phyloP scores from a whole-genome alignment of 73 alveolate species.

The Uronychia setigera region DNA sequence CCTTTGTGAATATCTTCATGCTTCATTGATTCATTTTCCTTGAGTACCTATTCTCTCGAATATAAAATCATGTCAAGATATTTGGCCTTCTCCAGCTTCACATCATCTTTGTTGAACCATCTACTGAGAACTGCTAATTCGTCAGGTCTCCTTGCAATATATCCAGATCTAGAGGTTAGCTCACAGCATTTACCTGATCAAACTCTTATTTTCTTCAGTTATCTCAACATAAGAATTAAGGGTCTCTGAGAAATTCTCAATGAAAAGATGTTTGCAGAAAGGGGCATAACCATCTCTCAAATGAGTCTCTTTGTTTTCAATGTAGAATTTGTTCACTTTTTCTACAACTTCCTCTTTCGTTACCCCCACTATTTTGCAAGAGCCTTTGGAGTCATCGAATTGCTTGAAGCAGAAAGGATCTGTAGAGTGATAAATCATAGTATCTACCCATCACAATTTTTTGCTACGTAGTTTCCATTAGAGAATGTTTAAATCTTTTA shows the following conservation, averaged over 20 bases:
- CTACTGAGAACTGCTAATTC: slow-evolving; percentile 96
- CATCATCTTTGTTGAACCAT: slow-evolving; percentile 78
- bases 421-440: neutral
- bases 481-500: neutral
- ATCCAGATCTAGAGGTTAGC: slow-evolving; percentile 62
- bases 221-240: slow-evolving; percentile 79
- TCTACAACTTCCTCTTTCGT: slow-evolving; percentile 79
- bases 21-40: too few relatives aligned
- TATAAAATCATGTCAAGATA: slow-evolving; percentile 94
- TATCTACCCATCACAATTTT: neutral
- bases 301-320: slow-evolving; percentile 62
- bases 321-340: slow-evolving; percentile 78
- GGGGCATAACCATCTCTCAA: slow-evolving; percentile 98
- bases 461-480: neutral
- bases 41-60: too few relatives aligned
- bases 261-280: slow-evolving; percentile 98
- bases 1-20: too few relatives aligned
- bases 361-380: slow-evolving; percentile 48
- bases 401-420: slow-evolving; percentile 52
- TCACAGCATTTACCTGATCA: slow-evolving; percentile 48
- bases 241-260: slow-evolving; percentile 93
- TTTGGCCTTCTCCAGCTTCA: slow-evolving; percentile 81
- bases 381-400: slow-evolving; percentile 29
- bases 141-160: slow-evolving; percentile 94
- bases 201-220: slow-evolving; percentile 83